Evolutionary conservation across 306 rosid genomes (phyloP), one percentile per base, ranked within the genome.

Genomic region (Sindora glabra): DNA sequence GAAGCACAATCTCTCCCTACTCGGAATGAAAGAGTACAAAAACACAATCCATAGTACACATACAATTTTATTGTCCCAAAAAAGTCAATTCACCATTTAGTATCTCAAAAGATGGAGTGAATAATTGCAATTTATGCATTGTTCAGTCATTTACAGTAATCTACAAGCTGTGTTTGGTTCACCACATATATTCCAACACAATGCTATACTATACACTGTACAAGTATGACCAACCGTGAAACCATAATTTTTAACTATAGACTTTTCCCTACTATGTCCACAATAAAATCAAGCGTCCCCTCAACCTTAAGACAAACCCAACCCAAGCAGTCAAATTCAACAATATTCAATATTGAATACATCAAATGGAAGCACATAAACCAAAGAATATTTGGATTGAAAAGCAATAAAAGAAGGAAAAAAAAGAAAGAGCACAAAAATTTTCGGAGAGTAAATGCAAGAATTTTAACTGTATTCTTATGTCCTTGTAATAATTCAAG

Each of bases 1-100:
- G 97, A 90, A 82, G 97, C 95, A 83, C 86, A 90, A 75, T 91
- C 89, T 77, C 83, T 79, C 82, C 95, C 89, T 80, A 89, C 81
- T 83, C 68, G 80, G 82, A 86, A 81, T 60, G 86, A 86, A 81
- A 77, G 84, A 86, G 80, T 76, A 75, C 86, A 84, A 73, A 82
- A 71, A 63, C 56, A 86, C 70, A 66, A 76, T 79, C 89, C 72
- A 84, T 59, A 82, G 71, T 83, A 69, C 52, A 63, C 73, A 77
- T 57, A 70, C 72, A 67, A 59, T 56, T 72, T 50, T 39, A 70
- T 69, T 76, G 77, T 68, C 81, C 52, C 29, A 25, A 65, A 23
- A 47, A 65, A 64, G 77, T n/a, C 71, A 81, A 71, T 42, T 70
- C 22, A 37, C 57, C 55, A 64, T 52, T 24, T 46, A 67, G 44